A percentile compares a stretch with the other conserved stretches of the same genome.
phyloP scores from a whole-genome alignment of 371 early-diverging fungal species.

The Sporodiniella umbellata region DNA sequence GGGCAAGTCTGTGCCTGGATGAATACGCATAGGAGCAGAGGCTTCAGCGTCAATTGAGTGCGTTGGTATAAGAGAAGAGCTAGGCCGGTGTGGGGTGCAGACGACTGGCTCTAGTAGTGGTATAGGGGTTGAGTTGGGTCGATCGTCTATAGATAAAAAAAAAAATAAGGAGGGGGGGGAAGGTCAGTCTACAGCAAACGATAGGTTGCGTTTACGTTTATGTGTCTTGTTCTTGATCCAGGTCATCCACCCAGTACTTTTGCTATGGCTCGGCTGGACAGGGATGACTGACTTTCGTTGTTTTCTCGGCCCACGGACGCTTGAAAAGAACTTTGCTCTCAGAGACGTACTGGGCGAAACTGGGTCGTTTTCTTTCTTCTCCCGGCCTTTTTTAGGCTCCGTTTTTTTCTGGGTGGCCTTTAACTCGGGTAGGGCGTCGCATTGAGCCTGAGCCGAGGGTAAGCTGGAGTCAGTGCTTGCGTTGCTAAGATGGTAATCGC shows the following conservation, averaged over 20 bases:
- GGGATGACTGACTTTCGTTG: conserved; percentile 9
- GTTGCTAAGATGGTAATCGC: no score
- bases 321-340: conserved; percentile 11
- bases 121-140: no score
- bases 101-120: no score
- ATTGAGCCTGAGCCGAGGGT: background rate
- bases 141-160: no score
- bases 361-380: no score
- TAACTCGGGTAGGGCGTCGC: background rate
- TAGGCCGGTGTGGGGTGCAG: no score
- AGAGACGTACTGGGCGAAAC: conserved; percentile 1
- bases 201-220: conserved; percentile 18
- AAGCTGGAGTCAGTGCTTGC: background rate
- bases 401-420: background rate
- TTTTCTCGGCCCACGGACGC: conserved; percentile 3
- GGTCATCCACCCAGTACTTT: conserved; percentile 11
- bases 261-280: background rate
- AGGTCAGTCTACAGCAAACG: no score
- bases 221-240: conserved; percentile 18
- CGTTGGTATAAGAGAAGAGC: background rate
- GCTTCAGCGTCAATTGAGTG: background rate
- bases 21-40: background rate
- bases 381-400: background rate
- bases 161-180: no score
- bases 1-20: no score